Base-by-base conservation (phyloP, 2,329 filamentous ascomycete genomes). In the Kalmusia sp. region DNA sequence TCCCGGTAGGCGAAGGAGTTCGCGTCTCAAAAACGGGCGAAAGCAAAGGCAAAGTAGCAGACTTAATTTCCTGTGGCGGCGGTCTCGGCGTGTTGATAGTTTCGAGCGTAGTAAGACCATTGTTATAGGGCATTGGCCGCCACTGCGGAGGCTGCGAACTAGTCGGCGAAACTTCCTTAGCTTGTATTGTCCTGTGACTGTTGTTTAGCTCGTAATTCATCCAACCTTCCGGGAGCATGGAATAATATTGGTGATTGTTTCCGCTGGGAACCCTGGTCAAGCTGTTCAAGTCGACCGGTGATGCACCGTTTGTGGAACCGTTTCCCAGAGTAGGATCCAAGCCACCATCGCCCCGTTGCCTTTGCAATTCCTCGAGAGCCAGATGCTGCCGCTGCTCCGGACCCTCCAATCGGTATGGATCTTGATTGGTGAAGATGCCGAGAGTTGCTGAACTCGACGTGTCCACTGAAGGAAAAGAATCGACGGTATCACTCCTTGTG, bases 11-110 rank as follows among this genome's bases (percentile, higher is more conserved):
- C 1, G 89, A 91, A 2, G 89, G 87, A 0, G 87, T 89, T n/a
- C 83, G 81, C 5, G 84, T 83, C 74, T 92, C 90, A 49, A 88
- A 89, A 0, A 92, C 89, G 0, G 90, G 90, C 0, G 90, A 92
- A 2, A 93, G 79, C 19, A 81, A 57, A 4, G 79, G 78, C 8
- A 73, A 60, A 81, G 65, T 68, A 17, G 73, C 71, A 4, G 71
- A 74, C 44, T 73, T 69, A 44, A 70, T 57, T 45, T 73, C 71
- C 37, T 73, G 72, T n/a, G 71, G 66, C 19, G 69, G 61, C 25
- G 63, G 58, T 35, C 67, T 64, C 30, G 81, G 69, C 3, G 82
- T 82, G 52, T 84, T 85, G 15, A 65, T 51, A 2, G 68, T 74
- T 44, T 74, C 73, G 28, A 75, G 49, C 21, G 67, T 52, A 27